Evolutionary conservation across 495 filamentous ascomycete genomes (phyloP).

Genomic region (Trichoderma gamsii): DNA sequence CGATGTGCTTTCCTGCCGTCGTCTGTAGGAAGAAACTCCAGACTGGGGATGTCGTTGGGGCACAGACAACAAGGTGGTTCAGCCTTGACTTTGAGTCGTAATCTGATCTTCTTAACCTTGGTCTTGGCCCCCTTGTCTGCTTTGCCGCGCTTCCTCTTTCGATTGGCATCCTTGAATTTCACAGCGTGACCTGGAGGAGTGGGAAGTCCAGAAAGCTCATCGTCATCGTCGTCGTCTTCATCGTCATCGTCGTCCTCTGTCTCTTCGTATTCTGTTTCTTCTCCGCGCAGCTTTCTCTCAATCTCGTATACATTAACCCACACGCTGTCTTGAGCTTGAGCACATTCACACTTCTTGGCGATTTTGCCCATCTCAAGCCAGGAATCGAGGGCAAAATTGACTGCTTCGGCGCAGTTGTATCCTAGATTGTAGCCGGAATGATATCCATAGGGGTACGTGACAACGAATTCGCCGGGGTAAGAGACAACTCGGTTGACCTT

Average conservation of each 20-base stretch:
- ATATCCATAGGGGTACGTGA: conserved; percentile 97
- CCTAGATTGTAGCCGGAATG: conserved; percentile 97
- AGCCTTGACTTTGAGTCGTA: conserved; percentile 60
- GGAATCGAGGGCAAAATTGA: conserved; percentile 92
- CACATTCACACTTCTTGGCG: conserved; percentile 96
- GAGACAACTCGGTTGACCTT: conserved; percentile 94
- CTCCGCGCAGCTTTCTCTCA: conserved; percentile 86
- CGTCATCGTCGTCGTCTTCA: conserved; percentile 59
- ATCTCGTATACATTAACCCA: conserved; percentile 97
- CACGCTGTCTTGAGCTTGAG: conserved; percentile 78
- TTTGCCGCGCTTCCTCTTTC: conserved; percentile 41
- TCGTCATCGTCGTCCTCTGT: conserved; percentile 72
- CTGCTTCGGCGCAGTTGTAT: conserved; percentile 98
- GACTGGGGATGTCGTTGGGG: conserved; percentile 82
- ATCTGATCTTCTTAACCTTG: conserved; percentile 68
- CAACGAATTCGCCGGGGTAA: conserved; percentile 95
- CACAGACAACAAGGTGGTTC: conserved; percentile 90
- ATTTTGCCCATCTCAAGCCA: conserved; percentile 94
- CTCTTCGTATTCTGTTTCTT: conserved; percentile 85
- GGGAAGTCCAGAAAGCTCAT: conserved; percentile 56
- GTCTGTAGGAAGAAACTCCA: conserved; percentile 79
- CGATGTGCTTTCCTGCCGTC: conserved; percentile 83
- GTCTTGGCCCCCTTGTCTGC: conserved; percentile 33
- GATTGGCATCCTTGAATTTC: conserved; percentile 51
- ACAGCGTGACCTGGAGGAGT: conserved; percentile 58